Base-by-base conservation (phyloP, 2,329 filamentous ascomycete genomes). In the Cylindrodendrum hubeiense region DNA sequence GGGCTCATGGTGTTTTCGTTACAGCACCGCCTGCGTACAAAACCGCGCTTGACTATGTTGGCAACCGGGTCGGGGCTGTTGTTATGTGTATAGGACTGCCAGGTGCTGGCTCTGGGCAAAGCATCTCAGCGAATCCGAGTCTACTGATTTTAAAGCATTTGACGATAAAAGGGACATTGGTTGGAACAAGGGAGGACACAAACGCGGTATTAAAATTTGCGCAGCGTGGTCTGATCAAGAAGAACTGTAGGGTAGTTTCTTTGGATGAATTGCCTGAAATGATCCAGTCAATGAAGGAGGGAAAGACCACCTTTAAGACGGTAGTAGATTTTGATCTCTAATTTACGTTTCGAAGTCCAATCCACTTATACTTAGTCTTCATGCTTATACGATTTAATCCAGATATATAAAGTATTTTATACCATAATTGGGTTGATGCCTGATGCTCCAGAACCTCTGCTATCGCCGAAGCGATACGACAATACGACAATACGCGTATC, bases 11-110 rank as follows among this genome's bases (percentile, higher is more conserved):
- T 17, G 49, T 52, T 33, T 52, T 52, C 5, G 19, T 52, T 21
- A 52, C 30, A 24, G 49, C 49, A 52, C 49, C 49, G 9, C n/a
- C 49, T 21, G 30, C 49, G 10, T 52, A 52, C 28, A 52, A 39
- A 5, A 52, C 28, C 12, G 49, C 49, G 1, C 26, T 51, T 22
- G 13, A 30, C 3, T 51, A 34, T 17, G 28, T 51, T 2, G 49
- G 49, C n/a, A 51, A 37, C 49, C 26, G 26, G 49, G 49, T 51
- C 19, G 49, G 49, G 15, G 49, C 49, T 2, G 49, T 51, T 21
- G 10, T 51, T 12, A 51, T 51, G 49, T 51, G 49, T 37, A 51
- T 51, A 24, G 49, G 49, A 22, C 28, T 51, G 8, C 28, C 49
- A 51, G 28, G 28, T 21, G 26, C 49, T 21, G 49, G 5, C 19